Percentiles rank a stretch among this genome's conserved stretches.
Conservation (phyloP, 2,329 filamentous ascomycete species). For the Pseudogymnoascus sp. region DNA sequence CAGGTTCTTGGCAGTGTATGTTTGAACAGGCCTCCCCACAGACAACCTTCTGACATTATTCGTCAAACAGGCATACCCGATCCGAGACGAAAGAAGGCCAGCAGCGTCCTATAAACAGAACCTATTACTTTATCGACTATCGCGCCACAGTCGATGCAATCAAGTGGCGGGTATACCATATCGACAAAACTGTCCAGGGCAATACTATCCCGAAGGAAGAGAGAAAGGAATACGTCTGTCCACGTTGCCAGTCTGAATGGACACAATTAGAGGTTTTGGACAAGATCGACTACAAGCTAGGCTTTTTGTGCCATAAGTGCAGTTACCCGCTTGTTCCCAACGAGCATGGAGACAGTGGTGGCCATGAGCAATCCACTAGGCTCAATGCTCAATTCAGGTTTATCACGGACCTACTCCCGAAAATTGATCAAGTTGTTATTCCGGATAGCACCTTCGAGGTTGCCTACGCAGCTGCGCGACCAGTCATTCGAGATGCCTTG, state of each 20-base stretch:
- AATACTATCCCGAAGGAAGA: slow-evolving; percentile 74
- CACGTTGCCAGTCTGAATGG: slow-evolving; percentile 75
- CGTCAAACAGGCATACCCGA: slow-evolving; percentile 53
- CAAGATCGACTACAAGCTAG: slow-evolving; percentile 53
- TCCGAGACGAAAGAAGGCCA: slow-evolving; percentile 75
- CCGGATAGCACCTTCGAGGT: slow-evolving; percentile 69
- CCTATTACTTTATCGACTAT: slow-evolving; percentile 97
- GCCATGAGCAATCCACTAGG: slow-evolving; percentile 64
- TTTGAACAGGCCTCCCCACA: not conserved
- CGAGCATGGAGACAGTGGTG: slow-evolving; percentile 60
- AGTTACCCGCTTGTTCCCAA: slow-evolving; percentile 56
- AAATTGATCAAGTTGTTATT: slow-evolving; percentile 68
- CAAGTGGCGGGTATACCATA: slow-evolving; percentile 84
- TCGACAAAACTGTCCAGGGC: slow-evolving; percentile 83
- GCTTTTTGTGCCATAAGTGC: slow-evolving; percentile 82
- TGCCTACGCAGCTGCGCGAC: slow-evolving; percentile 55
- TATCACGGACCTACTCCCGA: slow-evolving; percentile 66
- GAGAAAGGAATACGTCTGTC: slow-evolving; percentile 86
- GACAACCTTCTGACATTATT: slow-evolving; percentile 9
- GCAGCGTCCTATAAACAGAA: slow-evolving; percentile 73
- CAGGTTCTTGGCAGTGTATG: slow-evolving; percentile 74
- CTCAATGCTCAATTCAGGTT: slow-evolving; percentile 76
- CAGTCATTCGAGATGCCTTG: slow-evolving; percentile 59
- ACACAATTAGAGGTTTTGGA: slow-evolving; percentile 86
- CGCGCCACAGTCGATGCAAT: slow-evolving; percentile 91